These are phyloP conservation scores for Aspergillus amoenus DNA, from an alignment of 2,329 filamentous ascomycete genomes.

Conservation along the genomic window DNA sequence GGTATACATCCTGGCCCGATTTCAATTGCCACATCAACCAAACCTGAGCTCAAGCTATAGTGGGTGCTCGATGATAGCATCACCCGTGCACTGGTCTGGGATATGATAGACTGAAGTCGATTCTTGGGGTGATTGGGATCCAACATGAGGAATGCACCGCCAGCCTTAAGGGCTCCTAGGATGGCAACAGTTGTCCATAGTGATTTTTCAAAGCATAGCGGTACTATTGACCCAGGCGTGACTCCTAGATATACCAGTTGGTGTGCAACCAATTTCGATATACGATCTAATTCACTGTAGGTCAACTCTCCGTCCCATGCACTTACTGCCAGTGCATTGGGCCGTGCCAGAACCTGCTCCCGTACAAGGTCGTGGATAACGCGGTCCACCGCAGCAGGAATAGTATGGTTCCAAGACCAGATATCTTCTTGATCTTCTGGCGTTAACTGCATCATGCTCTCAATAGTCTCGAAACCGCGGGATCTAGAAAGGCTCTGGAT, in stretches of 20 bases:
- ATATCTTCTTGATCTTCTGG: no score
- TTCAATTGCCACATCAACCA: not conserved
- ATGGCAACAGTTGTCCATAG: not conserved
- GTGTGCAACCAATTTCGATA: not conserved
- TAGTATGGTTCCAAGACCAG: not conserved
- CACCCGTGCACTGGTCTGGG: no score
- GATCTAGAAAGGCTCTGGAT: no score
- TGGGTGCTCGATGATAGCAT: not conserved
- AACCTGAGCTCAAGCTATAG: not conserved
- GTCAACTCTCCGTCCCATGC: not conserved
- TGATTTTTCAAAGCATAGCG: not conserved
- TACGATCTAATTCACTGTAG: not conserved
- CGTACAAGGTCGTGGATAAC: not conserved
- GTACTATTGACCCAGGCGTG: not conserved
- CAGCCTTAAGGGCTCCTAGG: not conserved
- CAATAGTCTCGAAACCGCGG: no score
- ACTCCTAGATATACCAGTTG: not conserved
- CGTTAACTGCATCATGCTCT: no score
- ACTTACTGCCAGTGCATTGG: not conserved
- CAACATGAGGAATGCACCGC: not conserved
- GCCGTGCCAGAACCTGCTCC: not conserved
- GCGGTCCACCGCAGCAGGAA: not conserved
- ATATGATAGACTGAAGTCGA: no score
- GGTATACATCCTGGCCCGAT: not conserved
- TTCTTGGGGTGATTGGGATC: no score